These are phyloP conservation scores for Paramecium caudatum DNA, from an alignment of 73 alveolate genomes.

Conservation along the genomic window DNA sequence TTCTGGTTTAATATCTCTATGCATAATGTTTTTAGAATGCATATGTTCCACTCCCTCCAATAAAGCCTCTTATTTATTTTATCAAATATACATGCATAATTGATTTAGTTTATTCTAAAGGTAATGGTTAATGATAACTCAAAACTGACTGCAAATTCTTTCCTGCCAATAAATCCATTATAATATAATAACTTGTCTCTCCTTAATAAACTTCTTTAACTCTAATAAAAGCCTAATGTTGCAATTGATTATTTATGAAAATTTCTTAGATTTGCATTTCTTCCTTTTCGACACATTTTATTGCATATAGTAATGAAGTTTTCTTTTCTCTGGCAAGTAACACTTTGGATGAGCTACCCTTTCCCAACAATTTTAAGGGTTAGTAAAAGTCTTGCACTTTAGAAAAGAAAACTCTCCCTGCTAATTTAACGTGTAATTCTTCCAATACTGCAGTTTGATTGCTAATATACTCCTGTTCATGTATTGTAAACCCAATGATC, in stretches of 20 bases:
- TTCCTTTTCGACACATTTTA: conserved; percentile 61
- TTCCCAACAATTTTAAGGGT: conserved; percentile 21
- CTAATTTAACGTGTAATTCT: neutral
- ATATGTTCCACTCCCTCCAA: conserved; percentile 71
- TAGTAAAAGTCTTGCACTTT: conserved; percentile 30
- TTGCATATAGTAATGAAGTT: conserved; percentile 59
- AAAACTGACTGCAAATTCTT: conserved; percentile 50
- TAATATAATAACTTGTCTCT: conserved; percentile 54
- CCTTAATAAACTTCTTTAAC: conserved; percentile 72
- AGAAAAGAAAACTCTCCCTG: conserved; percentile 36
- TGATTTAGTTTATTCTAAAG: conserved; percentile 40
- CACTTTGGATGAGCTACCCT: conserved; percentile 55
- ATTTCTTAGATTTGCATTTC: conserved; percentile 30
- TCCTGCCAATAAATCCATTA: conserved; percentile 71
- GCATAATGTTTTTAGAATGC: conserved; percentile 70
- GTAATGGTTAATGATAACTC: conserved; percentile 43
- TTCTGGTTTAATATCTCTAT: conserved; percentile 76
- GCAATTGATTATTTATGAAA: conserved; percentile 8
- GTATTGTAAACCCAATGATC: neutral
- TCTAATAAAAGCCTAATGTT: conserved; percentile 59
- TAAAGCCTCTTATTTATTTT: conserved; percentile 53
- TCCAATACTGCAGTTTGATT: neutral
- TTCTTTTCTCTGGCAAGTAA: conserved; percentile 28
- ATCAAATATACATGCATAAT: conserved; percentile 41
- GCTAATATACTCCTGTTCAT: neutral